Conservation (phyloP, 225 moss, liverwort and hornwort genomes). For the Sphagnum tenellum region DNA sequence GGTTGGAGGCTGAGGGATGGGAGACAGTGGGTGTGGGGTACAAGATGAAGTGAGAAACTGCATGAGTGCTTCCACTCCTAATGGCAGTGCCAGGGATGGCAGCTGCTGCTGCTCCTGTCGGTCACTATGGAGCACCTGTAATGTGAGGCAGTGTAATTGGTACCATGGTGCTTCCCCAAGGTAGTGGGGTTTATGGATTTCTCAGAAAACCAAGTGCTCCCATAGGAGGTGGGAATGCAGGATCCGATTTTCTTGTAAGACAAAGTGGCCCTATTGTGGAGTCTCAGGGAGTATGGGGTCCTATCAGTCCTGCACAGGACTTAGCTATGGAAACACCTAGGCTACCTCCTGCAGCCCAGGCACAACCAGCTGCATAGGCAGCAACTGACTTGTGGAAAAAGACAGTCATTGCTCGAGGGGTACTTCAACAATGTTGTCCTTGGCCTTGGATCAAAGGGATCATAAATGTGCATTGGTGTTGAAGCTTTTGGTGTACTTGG, state of each 20-base stretch:
- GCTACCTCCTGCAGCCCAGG: background rate
- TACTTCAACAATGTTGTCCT: constrained; percentile 30
- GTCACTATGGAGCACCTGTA: constrained; percentile 13
- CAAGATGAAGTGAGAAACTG: constrained; percentile 1
- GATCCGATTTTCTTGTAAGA: constrained; percentile 11
- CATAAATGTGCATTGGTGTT: constrained; percentile 46
- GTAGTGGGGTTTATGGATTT: constrained; percentile 19
- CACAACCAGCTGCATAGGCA: constrained; percentile 11
- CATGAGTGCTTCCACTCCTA: constrained; percentile 19
- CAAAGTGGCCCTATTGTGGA: constrained; percentile 5
- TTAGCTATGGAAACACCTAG: background rate
- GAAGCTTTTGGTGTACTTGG: constrained; percentile 40
- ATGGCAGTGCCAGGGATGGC: constrained; percentile 10
- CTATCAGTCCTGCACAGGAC: constrained; percentile 1
- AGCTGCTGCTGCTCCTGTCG: constrained; percentile 18
- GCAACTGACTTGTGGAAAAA: constrained; percentile 28
- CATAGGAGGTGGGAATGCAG: constrained; percentile 27
- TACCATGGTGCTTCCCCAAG: constrained; percentile 32
- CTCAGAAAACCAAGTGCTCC: constrained; percentile 39
- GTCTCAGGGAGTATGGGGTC: background rate
- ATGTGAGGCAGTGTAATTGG: constrained; percentile 13
- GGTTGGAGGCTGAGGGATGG: constrained; percentile 12
- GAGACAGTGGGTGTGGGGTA: constrained; percentile 7
- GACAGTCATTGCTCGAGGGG: constrained; percentile 43
- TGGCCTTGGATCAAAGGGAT: constrained; percentile 45